Evolutionary conservation across 176 grass and related monocot species (phyloP).

Genomic region (Chrysopogon serrulatus): DNA sequence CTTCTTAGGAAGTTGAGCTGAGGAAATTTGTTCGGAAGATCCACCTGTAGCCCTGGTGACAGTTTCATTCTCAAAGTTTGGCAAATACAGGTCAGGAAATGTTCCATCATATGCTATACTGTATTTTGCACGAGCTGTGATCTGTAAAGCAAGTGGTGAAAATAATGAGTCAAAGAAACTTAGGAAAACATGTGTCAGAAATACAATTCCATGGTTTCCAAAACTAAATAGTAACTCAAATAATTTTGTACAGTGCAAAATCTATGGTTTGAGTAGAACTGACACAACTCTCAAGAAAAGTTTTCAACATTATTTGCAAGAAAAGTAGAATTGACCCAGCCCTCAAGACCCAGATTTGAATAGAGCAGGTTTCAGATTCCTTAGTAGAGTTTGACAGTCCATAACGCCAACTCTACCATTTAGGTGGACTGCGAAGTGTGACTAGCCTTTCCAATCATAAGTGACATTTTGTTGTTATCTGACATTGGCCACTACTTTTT

Average conservation of each 20-base stretch:
- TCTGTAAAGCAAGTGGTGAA: constrained; percentile 33
- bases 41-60: constrained; percentile 11
- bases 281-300: no score
- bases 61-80: constrained; percentile 24
- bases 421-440: not conserved
- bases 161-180: constrained; percentile 13
- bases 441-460: not conserved
- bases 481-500: not conserved
- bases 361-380: not conserved
- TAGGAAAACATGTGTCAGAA: not conserved
- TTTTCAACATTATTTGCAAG: not conserved
- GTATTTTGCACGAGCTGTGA: constrained; percentile 68
- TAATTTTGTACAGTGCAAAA: not conserved
- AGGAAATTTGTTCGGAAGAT: constrained; percentile 12
- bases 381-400: not conserved
- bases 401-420: not conserved
- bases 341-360: not conserved
- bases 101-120: constrained; percentile 62
- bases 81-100: constrained; percentile 66
- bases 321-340: not conserved
- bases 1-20: constrained; percentile 22
- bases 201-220: not conserved
- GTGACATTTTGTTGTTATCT: not conserved
- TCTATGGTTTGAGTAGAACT: no score
- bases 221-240: not conserved